A percentile compares a stretch with the other conserved stretches of the same genome.
phyloP scores from a whole-genome alignment of 2,329 filamentous ascomycete genomes.

The Phaeosphaeriaceae sp. region DNA sequence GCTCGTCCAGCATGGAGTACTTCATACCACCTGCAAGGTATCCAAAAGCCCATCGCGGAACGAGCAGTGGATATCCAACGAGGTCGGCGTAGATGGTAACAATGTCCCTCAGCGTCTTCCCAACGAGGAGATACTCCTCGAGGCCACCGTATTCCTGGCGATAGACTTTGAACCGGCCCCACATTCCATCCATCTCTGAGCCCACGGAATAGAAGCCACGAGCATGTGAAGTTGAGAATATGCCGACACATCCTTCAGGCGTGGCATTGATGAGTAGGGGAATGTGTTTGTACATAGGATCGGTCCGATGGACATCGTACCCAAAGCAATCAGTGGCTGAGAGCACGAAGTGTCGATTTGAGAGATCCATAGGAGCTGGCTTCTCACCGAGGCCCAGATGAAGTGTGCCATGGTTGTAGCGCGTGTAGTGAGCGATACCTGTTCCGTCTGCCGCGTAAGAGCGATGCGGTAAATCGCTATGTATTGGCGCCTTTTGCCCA shows the following conservation, averaged over 20 bases:
- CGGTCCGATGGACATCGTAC: conserved; percentile 73
- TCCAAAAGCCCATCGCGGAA: conserved; percentile 75
- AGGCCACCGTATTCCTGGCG: conserved; percentile 75
- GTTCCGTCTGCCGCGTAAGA: conserved; percentile 69
- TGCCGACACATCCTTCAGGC: conserved; percentile 67
- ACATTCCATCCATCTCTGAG: conserved; percentile 77
- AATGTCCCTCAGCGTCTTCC: conserved; percentile 70
- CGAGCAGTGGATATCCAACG: conserved; percentile 71
- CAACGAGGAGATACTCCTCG: conserved; percentile 74
- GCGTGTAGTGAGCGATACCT: conserved; percentile 70
- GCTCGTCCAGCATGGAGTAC: conserved; percentile 65
- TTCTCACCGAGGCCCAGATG: conserved; percentile 77
- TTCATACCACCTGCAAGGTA: conserved; percentile 74
- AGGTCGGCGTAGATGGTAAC: conserved; percentile 71
- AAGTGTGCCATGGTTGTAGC: conserved; percentile 67
- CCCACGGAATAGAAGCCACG: conserved; percentile 71
- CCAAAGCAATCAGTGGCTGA: conserved; percentile 76
- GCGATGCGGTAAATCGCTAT: conserved; percentile 68
- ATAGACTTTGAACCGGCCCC: conserved; percentile 77
- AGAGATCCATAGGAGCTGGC: conserved; percentile 74
- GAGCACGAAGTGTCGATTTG: conserved; percentile 69
- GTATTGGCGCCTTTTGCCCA: conserved; percentile 60
- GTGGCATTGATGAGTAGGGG: conserved; percentile 74
- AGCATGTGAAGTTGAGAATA: conserved; percentile 72
- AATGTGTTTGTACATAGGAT: conserved; percentile 79